Evolutionary conservation across 495 filamentous ascomycete genomes (phyloP).

Genomic region (Pyrenopolyporus hunteri): DNA sequence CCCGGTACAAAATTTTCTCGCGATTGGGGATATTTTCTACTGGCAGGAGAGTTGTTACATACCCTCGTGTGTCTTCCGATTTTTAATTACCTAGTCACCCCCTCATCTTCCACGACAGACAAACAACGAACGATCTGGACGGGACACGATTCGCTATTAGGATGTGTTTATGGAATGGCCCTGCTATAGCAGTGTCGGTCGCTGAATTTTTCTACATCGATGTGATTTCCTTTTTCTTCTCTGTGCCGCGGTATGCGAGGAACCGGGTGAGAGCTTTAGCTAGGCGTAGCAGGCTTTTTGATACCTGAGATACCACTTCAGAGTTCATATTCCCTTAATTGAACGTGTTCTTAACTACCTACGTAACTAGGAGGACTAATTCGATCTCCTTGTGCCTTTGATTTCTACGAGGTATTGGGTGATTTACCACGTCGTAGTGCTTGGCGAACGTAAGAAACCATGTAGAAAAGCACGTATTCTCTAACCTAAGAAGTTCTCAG

Average conservation of each 20-base stretch:
- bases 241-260: constrained; percentile 4
- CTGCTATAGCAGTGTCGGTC: constrained; percentile 10
- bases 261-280: constrained; percentile 22
- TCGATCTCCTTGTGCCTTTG: background rate
- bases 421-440: no score
- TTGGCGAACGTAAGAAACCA: no score
- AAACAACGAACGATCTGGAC: constrained; percentile 31
- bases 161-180: constrained; percentile 35
- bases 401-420: no score
- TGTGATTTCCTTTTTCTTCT: constrained; percentile 5
- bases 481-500: no score
- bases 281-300: constrained; percentile 25
- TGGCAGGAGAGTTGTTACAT: constrained; percentile 13
- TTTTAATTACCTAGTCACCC: constrained; percentile 22
- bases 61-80: constrained; percentile 18
- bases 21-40: constrained; percentile 16
- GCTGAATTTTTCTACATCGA: constrained; percentile 17
- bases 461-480: no score
- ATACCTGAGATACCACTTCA: constrained; percentile 35
- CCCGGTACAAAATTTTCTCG: constrained; percentile 10
- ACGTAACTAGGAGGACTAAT: no score
- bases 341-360: constrained; percentile 1
- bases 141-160: constrained; percentile 30
- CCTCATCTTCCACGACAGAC: constrained; percentile 18
- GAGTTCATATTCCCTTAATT: constrained; percentile 9